Base-by-base conservation (phyloP, 1,284 basidiomycete species). In the Ceratorhiza oryzae-sativae region DNA sequence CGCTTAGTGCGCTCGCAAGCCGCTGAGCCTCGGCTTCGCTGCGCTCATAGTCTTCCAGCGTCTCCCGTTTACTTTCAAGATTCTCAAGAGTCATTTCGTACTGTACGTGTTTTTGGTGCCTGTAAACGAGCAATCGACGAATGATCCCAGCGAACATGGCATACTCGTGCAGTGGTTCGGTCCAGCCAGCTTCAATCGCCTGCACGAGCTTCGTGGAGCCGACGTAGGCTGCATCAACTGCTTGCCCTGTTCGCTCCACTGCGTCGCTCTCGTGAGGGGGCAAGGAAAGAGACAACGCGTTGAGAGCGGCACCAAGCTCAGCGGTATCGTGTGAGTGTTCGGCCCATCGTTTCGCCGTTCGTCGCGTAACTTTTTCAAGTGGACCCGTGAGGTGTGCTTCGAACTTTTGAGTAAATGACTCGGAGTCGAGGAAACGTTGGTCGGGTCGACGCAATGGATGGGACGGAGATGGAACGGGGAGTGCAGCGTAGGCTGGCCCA, bases 91-190 rank as follows among this genome's bases (percentile, higher is more conserved):
- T 97, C 85, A 97, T 91, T 82, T 99, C 97, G 78, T 92, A 96
- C 80, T 99, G 97, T 10, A 97, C 92, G 76, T 99, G 96, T 82
- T 99, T 99, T 81, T 97, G 94, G 80, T 99, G 97, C 36, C 97
- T 90, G 82, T 97, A 99, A 0, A 89, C 89, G 61, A 99, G 87
- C 25, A 98, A 84, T 78, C 93, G 92, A 83, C 94, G 96, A 82
- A 99, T 97, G 77, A 98, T 95, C 12, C 87, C 84, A 8, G 93
- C 95, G 79, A 98, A 99, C 80, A 99, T 97, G 45, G 90, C 85
- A 80, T 99, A 99, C 79, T 98, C 96, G 78, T 97, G 93, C 61
- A 99, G 81, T 1, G 97, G 97, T 79, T 99, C 97, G 15, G 94
- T 94, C 85, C 95, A 97, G 77, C 90, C 91, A 78, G 94, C 88